phyloP scores from a whole-genome alignment of 2,329 filamentous ascomycete genomes.

The Colletotrichum sp. region DNA sequence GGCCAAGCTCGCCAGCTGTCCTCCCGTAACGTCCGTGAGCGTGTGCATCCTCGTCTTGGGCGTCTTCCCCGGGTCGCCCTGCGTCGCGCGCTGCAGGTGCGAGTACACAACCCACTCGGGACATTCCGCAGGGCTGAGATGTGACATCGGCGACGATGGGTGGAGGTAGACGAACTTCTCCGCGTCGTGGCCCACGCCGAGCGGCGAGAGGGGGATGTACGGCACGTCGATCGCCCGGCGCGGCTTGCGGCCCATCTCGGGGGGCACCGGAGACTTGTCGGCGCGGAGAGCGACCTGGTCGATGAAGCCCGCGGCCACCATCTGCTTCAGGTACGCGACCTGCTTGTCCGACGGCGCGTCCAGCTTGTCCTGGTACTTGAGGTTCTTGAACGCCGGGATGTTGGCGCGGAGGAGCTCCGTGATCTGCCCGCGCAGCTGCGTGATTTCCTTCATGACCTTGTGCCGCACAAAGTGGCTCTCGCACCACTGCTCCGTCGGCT shows the following conservation, averaged over 20 bases:
- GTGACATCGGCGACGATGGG: constrained; percentile 80
- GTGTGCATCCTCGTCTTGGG: constrained; percentile 87
- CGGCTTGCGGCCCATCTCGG: constrained; percentile 71
- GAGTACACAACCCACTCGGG: constrained; percentile 89
- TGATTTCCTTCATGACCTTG: constrained; percentile 87
- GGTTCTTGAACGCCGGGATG: constrained; percentile 68
- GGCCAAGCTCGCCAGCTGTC: constrained; percentile 78
- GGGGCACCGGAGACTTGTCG: constrained; percentile 79
- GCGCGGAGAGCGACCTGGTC: constrained; percentile 93
- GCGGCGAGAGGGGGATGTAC: constrained; percentile 83
- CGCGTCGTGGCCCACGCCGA: constrained; percentile 51
- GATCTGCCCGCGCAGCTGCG: constrained; percentile 83
- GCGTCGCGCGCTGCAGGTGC: constrained; percentile 75
- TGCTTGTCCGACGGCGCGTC: constrained; percentile 69
- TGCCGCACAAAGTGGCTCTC: constrained; percentile 82
- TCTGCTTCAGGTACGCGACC: constrained; percentile 84
- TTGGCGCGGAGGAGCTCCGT: constrained; percentile 80
- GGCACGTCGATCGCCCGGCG: constrained; percentile 90
- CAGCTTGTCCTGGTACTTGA: constrained; percentile 60
- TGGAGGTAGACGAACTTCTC: constrained; percentile 85
- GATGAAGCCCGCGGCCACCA: constrained; percentile 89
- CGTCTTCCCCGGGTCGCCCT: constrained; percentile 57
- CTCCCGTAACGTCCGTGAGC: constrained; percentile 77
- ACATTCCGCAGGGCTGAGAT: constrained; percentile 72
- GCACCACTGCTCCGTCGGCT: constrained; percentile 76